phyloP scores from a whole-genome alignment of 2,329 filamentous ascomycete species.

The Colletotrichum tofieldiae region DNA sequence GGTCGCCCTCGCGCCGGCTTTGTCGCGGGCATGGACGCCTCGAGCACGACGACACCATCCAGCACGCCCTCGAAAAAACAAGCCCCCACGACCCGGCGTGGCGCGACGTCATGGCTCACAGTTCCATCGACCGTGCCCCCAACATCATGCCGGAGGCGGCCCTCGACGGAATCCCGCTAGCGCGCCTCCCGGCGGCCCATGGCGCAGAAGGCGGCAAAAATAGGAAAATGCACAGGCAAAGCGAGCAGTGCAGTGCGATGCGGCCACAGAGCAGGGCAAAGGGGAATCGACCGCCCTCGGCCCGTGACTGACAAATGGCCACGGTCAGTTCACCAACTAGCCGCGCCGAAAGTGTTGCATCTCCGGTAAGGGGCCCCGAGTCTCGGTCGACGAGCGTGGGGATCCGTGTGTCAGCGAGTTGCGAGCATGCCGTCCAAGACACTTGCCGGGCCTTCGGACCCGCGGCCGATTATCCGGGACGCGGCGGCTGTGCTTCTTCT shows the following conservation, averaged over 20 bases:
- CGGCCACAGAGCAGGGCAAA: neutral
- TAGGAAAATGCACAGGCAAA: neutral
- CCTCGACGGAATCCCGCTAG: slow-evolving; percentile 9
- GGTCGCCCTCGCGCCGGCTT: neutral
- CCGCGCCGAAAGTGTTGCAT: neutral
- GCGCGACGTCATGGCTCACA: neutral
- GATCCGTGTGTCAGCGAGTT: slow-evolving; percentile 32
- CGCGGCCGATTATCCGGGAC: neutral
- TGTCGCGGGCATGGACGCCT: neutral
- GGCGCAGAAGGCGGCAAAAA: slow-evolving; percentile 1
- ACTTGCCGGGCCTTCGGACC: neutral
- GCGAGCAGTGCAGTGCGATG: neutral
- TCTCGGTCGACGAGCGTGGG: neutral
- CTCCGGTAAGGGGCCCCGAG: neutral
- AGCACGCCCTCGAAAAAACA: too few relatives aligned
- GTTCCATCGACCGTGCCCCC: neutral
- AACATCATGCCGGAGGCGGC: neutral
- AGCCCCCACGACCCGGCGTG: neutral
- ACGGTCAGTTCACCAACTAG: neutral
- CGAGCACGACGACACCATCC: neutral
- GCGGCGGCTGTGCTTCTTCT: neutral
- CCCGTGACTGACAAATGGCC: neutral
- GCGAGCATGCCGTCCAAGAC: neutral
- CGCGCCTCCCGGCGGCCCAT: slow-evolving; percentile 1
- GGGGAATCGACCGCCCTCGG: neutral